These are phyloP conservation scores for Glycine tomentella DNA, from an alignment of 306 rosid species.

Conservation along the genomic window DNA sequence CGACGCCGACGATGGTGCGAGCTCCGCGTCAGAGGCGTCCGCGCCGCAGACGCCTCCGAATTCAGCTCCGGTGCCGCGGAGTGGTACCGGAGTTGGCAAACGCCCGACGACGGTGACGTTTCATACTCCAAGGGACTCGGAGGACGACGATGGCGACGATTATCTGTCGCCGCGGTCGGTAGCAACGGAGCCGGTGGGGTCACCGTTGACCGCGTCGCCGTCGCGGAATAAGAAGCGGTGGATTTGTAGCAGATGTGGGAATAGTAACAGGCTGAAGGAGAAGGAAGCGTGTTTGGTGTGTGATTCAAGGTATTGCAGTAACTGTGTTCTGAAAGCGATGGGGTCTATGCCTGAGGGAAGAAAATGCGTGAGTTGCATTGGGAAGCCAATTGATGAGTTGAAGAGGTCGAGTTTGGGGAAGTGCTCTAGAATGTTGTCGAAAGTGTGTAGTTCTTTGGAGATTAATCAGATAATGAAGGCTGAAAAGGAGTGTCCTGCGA, in stretches of 20 bases:
- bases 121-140: slow-evolving; percentile 67
- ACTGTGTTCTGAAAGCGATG: slow-evolving; percentile 88
- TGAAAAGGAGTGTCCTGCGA: slow-evolving; percentile 80
- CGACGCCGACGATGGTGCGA: slow-evolving; percentile 41
- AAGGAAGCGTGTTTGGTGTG: slow-evolving; percentile 86
- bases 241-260: slow-evolving; percentile 76
- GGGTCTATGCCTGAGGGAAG: slow-evolving; percentile 98
- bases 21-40: slow-evolving; percentile 41
- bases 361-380: slow-evolving; percentile 87
- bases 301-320: slow-evolving; percentile 73
- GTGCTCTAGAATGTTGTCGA: slow-evolving; percentile 74
- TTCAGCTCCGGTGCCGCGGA: slow-evolving; percentile 35
- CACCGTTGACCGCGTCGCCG: slow-evolving; percentile 43
- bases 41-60: slow-evolving; percentile 16
- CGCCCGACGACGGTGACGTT: slow-evolving; percentile 69
- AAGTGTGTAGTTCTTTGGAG: slow-evolving; percentile 87
- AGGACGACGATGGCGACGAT: slow-evolving; percentile 66
- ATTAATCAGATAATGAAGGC: slow-evolving; percentile 88
- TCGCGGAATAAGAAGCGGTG: slow-evolving; percentile 53
- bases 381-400: slow-evolving; percentile 74
- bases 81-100: slow-evolving; percentile 41
- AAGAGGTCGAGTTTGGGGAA: slow-evolving; percentile 74
- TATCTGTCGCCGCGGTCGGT: slow-evolving; percentile 61
- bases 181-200: slow-evolving; percentile 65
- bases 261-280: slow-evolving; percentile 76